Evolutionary conservation across 805 yeast species (phyloP), one percentile per base, ranked within the genome.

Genomic region (Starmerella asiatica): DNA sequence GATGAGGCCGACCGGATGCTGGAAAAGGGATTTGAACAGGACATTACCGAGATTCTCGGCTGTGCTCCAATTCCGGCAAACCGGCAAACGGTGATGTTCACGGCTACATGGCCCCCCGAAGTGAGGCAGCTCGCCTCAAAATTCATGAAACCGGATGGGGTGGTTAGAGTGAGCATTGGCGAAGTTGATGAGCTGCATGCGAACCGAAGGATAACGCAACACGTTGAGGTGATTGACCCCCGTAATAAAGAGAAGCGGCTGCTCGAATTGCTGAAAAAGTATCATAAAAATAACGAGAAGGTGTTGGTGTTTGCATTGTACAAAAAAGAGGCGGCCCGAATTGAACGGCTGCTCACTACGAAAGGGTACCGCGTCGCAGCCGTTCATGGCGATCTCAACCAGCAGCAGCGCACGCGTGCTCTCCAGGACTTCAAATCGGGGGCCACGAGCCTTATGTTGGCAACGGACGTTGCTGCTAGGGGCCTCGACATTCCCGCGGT

Each of bases 21-120:
- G 44, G 98, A 91, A 60, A 91, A 82, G 62, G 99, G 99, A 28
- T 91, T 91, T 55, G 97, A 93, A 63, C 93, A 88, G 58, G 98
- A 88, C 61, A 88, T 91, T 56, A 84, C 81, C 58, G 68, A 70
- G 47, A 84, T 91, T 49, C 75, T 91, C 56, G 71, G 78, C 42
- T 69, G 83, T 14, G 65, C 71, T 19, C 55, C 62, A 24, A 38
- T 55, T 3, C 57, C 60, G 20, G 53, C 69, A 21, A 19, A 39
- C 6, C 70, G 97, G 64, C 97, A 88, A 62, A 91, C 98, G 0
- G 69, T 91, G 48, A 91, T 91, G 97, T 91, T 91, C 63, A 88
- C 98, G 8, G 99, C 99, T n/a, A 91, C 99, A 1, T 91, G 98
- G 98, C 99, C 99, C n/a, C 82, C 81, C 53, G 94, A 88, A 63